Evolutionary conservation across 768 basidiomycete species (phyloP), one percentile per base, ranked within the genome.

Genomic region (Tricholoma terreum): DNA sequence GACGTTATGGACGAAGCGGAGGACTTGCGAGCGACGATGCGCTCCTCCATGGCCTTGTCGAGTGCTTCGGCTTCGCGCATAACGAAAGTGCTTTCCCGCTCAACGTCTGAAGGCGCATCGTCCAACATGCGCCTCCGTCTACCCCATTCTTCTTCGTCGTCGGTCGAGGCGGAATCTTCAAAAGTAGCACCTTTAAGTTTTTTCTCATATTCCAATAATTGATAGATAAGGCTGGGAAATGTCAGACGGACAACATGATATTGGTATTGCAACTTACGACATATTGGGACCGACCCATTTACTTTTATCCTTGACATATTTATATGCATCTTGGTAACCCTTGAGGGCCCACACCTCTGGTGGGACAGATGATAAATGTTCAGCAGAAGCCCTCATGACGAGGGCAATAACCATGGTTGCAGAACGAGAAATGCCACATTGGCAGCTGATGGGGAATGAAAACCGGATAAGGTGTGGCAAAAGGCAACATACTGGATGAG

Each of bases 201-300:
- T 60, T 91, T 89, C 71, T 94, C 92, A 71, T 94, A 96, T 69
- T 95, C 94, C 65, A 93, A 77, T 45, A 96, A 79, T 74, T 95
- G 93, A 79, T 94, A 94, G 74, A 95, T 94, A 69, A 95, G 85
- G 57, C 92, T 93, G 64, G 62, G 9, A 63, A 57, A 54, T 58
- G 62, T 27, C 61, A 57, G 58, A 38, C 62, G 55, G 48, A 63
- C 59, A 57, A 3, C 17, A 67, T 52, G 54, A 6, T 33, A 15
- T 50, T 55, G 54, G 46, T 52, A 46, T 49, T 60, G 52, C 50
- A 56, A 65, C 92, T 73, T 76, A 93, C 90, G 91, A 93, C 86
- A 96, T 95, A 72, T 96, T 96, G 54, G 94, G 94, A 17, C 94
- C 90, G 57, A 92, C 83, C 77, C 87, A 88, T 71, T 83, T 85